A percentile compares a stretch with the other conserved stretches of the same genome.
Evolutionary conservation across 495 filamentous ascomycete species (phyloP).

Genomic region (Annulohypoxylon maeteangense): DNA sequence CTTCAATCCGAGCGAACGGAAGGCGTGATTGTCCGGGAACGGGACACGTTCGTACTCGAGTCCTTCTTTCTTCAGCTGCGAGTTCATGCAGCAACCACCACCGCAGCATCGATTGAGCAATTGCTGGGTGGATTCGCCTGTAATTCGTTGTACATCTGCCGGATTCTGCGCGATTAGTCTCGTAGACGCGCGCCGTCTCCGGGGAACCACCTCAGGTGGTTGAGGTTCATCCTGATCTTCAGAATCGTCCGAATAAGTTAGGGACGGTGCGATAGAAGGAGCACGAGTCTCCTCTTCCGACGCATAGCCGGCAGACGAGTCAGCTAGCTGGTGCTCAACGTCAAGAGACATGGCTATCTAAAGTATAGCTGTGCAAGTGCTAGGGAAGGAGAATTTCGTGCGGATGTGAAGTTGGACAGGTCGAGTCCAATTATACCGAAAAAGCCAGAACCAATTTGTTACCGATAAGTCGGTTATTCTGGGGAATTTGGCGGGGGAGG

Average conservation of each 20-base stretch:
- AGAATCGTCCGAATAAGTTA: constrained; percentile 61
- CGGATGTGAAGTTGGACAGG: neutral
- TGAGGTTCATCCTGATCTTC: constrained; percentile 55
- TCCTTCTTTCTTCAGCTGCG: constrained; percentile 64
- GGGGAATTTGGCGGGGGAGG: constrained; percentile 28
- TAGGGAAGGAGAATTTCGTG: neutral
- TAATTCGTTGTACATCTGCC: constrained; percentile 77
- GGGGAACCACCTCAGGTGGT: constrained; percentile 46
- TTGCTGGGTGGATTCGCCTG: constrained; percentile 68
- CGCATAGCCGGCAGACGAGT: constrained; percentile 45
- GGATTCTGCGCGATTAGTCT: constrained; percentile 79
- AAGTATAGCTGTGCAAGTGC: neutral
- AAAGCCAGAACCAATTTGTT: constrained; percentile 6
- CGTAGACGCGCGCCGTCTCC: constrained; percentile 79
- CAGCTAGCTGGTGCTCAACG: constrained; percentile 33
- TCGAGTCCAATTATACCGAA: neutral
- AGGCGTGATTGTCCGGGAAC: constrained; percentile 87
- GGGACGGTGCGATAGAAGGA: constrained; percentile 59
- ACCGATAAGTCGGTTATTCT: neutral
- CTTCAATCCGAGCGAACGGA: constrained; percentile 77
- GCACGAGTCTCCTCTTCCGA: constrained; percentile 50
- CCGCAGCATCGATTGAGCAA: constrained; percentile 85
- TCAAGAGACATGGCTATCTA: constrained; percentile 30
- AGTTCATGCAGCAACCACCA: constrained; percentile 86
- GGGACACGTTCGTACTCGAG: constrained; percentile 66